A percentile compares a stretch with the other conserved stretches of the same genome.
phyloP scores from a whole-genome alignment of 2,329 filamentous ascomycete species.

The Ophiostoma ulmi region DNA sequence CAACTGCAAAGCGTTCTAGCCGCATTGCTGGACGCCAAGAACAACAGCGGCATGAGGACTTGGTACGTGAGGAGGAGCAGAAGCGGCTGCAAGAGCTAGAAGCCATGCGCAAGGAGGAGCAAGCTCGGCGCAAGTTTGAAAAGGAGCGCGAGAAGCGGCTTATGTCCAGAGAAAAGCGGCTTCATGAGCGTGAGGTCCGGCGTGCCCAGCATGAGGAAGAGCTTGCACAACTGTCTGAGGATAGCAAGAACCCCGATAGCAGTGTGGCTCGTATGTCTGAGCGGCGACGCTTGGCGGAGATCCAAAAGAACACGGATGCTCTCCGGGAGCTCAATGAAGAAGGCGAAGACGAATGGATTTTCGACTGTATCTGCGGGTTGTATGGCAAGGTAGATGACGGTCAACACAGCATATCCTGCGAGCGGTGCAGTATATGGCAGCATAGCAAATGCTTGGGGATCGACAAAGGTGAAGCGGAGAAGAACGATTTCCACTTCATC shows the following conservation, averaged over 20 bases:
- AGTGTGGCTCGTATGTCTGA: constrained; percentile 64
- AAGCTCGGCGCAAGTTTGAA: constrained; percentile 55
- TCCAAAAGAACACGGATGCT: constrained; percentile 72
- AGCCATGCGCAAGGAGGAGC: constrained; percentile 62
- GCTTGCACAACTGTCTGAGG: constrained; percentile 70
- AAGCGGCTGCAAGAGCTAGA: constrained; percentile 60
- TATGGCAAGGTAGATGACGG: constrained; percentile 94
- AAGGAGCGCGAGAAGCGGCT: constrained; percentile 73
- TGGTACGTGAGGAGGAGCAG: constrained; percentile 63
- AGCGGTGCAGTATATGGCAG: constrained; percentile 92
- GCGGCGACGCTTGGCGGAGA: constrained; percentile 73
- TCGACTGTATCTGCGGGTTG: constrained; percentile 88
- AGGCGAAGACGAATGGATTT: constrained; percentile 75
- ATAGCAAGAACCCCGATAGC: constrained; percentile 56
- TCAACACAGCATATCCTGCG: constrained; percentile 87
- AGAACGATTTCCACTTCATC: constrained; percentile 80
- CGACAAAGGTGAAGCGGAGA: constrained; percentile 70
- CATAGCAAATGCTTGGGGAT: constrained; percentile 90
- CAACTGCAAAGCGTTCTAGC: constrained; percentile 90
- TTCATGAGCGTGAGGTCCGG: constrained; percentile 79
- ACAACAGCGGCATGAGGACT: constrained; percentile 67
- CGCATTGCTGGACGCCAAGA: constrained; percentile 79
- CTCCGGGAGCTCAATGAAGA: constrained; percentile 62
- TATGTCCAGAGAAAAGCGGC: constrained; percentile 76
- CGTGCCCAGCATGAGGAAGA: constrained; percentile 82